Conservation (phyloP, 768 basidiomycete species). For the Rhodotorula paludigena region DNA sequence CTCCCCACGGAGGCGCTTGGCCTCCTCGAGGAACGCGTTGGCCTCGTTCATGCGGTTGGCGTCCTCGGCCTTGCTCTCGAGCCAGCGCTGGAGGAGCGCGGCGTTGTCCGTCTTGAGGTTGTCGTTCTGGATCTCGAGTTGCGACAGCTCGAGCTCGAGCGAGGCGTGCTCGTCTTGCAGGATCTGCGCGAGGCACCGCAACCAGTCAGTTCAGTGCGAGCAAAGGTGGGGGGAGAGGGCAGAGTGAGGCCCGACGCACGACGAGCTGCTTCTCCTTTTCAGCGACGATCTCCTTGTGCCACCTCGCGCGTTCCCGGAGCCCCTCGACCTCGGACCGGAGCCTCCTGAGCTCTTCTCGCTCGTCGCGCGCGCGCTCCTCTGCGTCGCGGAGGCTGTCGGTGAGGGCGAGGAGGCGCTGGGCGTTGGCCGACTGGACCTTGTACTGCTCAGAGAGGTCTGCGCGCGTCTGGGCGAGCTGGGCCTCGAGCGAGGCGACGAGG, state of each 20-base stretch:
- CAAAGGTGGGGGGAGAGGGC: too few relatives aligned
- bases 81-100: conserved; percentile 89
- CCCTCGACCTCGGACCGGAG: conserved; percentile 67
- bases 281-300: conserved; percentile 74
- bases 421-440: conserved; percentile 92
- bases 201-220: neutral
- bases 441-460: conserved; percentile 91
- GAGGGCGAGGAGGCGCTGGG: conserved; percentile 84
- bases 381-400: conserved; percentile 91
- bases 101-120: conserved; percentile 89
- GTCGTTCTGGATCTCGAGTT: conserved; percentile 79
- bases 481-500: conserved; percentile 84
- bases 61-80: conserved; percentile 76
- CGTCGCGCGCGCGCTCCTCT: conserved; percentile 76
- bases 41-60: conserved; percentile 80
- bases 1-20: neutral
- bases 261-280: conserved; percentile 52
- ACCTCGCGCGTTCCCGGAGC: conserved; percentile 73
- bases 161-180: conserved; percentile 93
- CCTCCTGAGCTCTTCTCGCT: conserved; percentile 73
- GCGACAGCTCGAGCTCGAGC: conserved; percentile 80
- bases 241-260: conserved; percentile 6
- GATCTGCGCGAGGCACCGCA: conserved; percentile 54
- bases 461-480: conserved; percentile 83
- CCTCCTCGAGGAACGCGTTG: conserved; percentile 30